Conservation (phyloP, 2,329 filamentous ascomycete species). For the Colletotrichum tabaci region DNA sequence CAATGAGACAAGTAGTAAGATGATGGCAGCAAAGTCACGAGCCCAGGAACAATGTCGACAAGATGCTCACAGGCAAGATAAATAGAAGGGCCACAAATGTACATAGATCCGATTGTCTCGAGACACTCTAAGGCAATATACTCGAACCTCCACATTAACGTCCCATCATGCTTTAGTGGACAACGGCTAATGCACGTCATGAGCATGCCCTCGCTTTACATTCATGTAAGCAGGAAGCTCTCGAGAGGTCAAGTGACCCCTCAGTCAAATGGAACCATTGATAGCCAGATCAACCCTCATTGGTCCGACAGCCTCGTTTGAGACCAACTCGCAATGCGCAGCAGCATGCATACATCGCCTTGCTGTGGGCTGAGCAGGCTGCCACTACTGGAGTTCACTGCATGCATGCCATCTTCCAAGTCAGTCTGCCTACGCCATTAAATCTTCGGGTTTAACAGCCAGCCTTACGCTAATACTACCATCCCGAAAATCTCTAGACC, state of each 20-base stretch:
- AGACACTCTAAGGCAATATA: neutral
- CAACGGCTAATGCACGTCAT: neutral
- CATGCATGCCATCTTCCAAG: neutral
- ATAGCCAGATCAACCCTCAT: no score
- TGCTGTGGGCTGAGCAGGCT: neutral
- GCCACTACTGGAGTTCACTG: neutral
- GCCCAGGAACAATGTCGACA: neutral
- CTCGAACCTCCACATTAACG: neutral
- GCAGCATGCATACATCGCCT: constrained; percentile 1
- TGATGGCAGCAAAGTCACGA: neutral
- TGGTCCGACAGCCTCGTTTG: constrained; percentile 1
- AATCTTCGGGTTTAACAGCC: neutral
- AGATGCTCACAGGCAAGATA: neutral
- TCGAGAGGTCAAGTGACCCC: neutral
- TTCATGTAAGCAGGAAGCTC: neutral
- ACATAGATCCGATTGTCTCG: neutral
- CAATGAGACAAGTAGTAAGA: neutral
- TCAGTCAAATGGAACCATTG: neutral
- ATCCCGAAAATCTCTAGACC: neutral
- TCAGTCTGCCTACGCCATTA: no score
- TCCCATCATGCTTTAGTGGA: neutral
- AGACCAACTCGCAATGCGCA: neutral
- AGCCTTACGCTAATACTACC: neutral
- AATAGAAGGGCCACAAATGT: no score
- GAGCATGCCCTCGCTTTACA: neutral